Percentiles rank a stretch among this genome's conserved stretches.
These are phyloP conservation scores for Saccharum spontaneum DNA, from an alignment of 176 grass and related monocot genomes.

Conservation along the genomic window DNA sequence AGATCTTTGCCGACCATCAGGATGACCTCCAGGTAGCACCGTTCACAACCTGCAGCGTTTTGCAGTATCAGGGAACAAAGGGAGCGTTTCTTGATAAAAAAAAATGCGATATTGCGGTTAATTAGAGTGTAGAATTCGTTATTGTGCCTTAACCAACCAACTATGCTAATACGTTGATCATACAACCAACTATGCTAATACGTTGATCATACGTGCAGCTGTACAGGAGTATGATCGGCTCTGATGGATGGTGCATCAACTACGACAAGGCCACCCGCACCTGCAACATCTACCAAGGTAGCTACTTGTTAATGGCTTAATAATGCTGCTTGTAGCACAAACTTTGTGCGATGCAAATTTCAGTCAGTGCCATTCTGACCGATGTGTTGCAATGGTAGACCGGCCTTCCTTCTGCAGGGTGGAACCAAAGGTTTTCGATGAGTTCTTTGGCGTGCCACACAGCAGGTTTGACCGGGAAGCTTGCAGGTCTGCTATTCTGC, in stretches of 20 bases:
- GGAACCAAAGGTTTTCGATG: conserved; percentile 67
- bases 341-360: neutral
- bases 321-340: neutral
- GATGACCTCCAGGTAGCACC: conserved; percentile 53
- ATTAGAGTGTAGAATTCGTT: neutral
- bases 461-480: conserved; percentile 69
- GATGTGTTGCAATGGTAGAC: conserved; percentile 26
- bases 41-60: neutral
- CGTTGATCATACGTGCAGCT: conserved; percentile 32
- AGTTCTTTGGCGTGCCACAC: conserved; percentile 56
- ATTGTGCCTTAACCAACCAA: neutral
- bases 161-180: neutral
- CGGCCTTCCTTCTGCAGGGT: conserved; percentile 67
- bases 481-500: conserved; percentile 49
- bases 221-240: conserved; percentile 67
- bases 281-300: conserved; percentile 68
- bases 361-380: neutral
- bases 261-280: conserved; percentile 59
- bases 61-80: neutral
- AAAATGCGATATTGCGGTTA: neutral
- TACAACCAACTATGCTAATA: neutral
- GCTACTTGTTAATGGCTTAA: neutral
- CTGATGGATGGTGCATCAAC: conserved; percentile 74
- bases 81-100: neutral
- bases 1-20: conserved; percentile 60